phyloP scores from a whole-genome alignment of 2,329 filamentous ascomycete genomes.

The Diplocarpon rosae region DNA sequence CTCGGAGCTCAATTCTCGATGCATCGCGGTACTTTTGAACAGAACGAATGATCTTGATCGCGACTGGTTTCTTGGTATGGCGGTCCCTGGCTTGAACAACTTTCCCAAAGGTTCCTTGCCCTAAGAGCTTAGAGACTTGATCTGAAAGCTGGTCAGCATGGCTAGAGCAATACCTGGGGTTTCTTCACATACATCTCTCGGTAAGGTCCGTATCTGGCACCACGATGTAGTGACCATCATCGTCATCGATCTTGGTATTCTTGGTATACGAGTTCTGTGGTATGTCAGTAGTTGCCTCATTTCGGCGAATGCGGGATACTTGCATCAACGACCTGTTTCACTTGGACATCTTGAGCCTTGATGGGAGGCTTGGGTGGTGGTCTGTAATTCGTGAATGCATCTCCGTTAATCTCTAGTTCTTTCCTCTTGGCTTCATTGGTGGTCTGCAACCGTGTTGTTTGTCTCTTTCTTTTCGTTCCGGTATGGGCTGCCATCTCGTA shows the following conservation, averaged over 20 bases:
- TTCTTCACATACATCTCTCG: slow-evolving; percentile 63
- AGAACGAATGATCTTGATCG: slow-evolving; percentile 95
- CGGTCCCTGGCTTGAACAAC: slow-evolving; percentile 87
- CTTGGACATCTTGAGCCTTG: slow-evolving; percentile 72
- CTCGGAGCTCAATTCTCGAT: slow-evolving; percentile 84
- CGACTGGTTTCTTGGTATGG: slow-evolving; percentile 64
- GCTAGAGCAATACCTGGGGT: not conserved
- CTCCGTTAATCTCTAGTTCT: slow-evolving; percentile 58
- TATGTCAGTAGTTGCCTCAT: slow-evolving; percentile 8
- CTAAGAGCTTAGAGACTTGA: slow-evolving; percentile 77
- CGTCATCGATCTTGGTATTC: slow-evolving; percentile 77
- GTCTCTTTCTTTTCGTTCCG: slow-evolving; percentile 85
- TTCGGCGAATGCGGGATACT: slow-evolving; percentile 27
- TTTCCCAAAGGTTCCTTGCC: slow-evolving; percentile 96
- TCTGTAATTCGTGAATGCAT: slow-evolving; percentile 68
- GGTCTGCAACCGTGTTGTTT: slow-evolving; percentile 62
- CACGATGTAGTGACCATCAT: slow-evolving; percentile 95
- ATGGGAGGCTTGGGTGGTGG: slow-evolving; percentile 81
- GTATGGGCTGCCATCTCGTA: slow-evolving; percentile 56
- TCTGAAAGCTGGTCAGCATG: slow-evolving; percentile 42
- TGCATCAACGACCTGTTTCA: slow-evolving; percentile 53
- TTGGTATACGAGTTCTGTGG: slow-evolving; percentile 34
- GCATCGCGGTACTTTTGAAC: slow-evolving; percentile 98
- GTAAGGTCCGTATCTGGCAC: slow-evolving; percentile 77
- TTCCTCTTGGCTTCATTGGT: slow-evolving; percentile 73